Conservation (phyloP, 768 basidiomycete genomes). For the Pisolithus tinctorius region DNA sequence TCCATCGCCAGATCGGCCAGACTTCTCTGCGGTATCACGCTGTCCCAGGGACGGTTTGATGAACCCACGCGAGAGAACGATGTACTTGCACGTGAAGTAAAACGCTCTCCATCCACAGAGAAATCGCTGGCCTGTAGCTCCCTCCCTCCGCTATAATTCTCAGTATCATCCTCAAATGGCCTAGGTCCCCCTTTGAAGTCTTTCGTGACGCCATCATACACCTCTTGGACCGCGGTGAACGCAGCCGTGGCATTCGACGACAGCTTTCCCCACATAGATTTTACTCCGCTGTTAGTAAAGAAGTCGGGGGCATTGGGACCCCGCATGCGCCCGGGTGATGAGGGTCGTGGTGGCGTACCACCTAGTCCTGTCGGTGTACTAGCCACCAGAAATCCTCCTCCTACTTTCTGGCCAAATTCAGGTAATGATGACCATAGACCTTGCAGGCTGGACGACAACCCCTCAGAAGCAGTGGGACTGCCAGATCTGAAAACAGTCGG, state of each 20-base stretch:
- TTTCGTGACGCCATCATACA: constrained; percentile 66
- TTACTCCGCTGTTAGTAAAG: constrained; percentile 54
- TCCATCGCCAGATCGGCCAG: constrained; percentile 32
- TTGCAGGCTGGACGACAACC: constrained; percentile 25
- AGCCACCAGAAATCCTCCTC: constrained; percentile 20
- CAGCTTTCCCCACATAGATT: constrained; percentile 80
- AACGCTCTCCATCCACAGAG: constrained; percentile 34
- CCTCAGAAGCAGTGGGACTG: constrained; percentile 13
- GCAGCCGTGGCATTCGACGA: constrained; percentile 82
- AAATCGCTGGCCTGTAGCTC: constrained; percentile 54
- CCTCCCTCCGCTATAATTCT: constrained; percentile 29
- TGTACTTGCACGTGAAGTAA: constrained; percentile 9
- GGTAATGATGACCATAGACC: constrained; percentile 29
- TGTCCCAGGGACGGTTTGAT: constrained; percentile 54
- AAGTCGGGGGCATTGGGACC: constrained; percentile 42
- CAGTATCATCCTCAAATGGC: constrained; percentile 29
- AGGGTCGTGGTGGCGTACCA: constrained; percentile 23
- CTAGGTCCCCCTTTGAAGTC: constrained; percentile 42
- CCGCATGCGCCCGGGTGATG: constrained; percentile 31
- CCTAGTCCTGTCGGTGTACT: constrained; percentile 22
- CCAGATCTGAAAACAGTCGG: constrained; percentile 14
- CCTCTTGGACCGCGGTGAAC: constrained; percentile 78
- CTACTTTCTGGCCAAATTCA: constrained; percentile 25
- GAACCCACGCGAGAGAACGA: constrained; percentile 19
- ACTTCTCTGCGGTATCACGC: constrained; percentile 27